Evolutionary conservation across 768 basidiomycete species (phyloP), one percentile per base, ranked within the genome.

Genomic region (Leccinum boreale): DNA sequence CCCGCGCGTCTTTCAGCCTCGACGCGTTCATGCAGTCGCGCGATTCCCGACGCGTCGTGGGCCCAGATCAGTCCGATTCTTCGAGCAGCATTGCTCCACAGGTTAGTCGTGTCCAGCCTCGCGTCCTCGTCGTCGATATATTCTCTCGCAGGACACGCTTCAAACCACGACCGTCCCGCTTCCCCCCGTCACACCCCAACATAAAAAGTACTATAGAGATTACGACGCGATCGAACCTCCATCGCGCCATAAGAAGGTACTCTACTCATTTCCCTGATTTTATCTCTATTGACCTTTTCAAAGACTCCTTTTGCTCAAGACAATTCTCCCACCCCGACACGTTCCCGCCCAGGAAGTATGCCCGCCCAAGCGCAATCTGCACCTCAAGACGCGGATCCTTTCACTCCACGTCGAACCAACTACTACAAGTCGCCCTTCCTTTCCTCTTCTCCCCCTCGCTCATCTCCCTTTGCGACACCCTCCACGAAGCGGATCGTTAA

Each of bases 401-500:
- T 80, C 21, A 85, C 85, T 46, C 85, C 85, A 36, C 81, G 79
- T 59, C 72, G 73, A 53, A 77, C 74, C 59, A 56, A 65, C 67
- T 68, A 72, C 70, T 69, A 75, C 60, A 76, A 73, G 57, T 81
- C 80, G 49, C 82, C 80, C 55, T 77, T 83, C 50, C 84, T 80
- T 49, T 78, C 83, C 14, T 86, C 87, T 44, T 89, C 87, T 8
- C 83, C 86, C 21, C 81, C 79, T 33, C 72, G 71, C 17, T 74
- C 78, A 21, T 86, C 89, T 15, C 88, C 88, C 14, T 71, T 81
- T 14, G 84, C 83, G 28, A 89, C 87, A 52, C 89, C 89, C 7
- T 72, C 71, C 58, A 71, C 74, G 52, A 79, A 79, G 59, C 81
- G 78, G 19, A 73, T 83, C 31, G 79, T 89, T 23, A 89, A 91